Evolutionary conservation across 2,329 filamentous ascomycete genomes (phyloP).

Genomic region (Aureobasidium sp.): DNA sequence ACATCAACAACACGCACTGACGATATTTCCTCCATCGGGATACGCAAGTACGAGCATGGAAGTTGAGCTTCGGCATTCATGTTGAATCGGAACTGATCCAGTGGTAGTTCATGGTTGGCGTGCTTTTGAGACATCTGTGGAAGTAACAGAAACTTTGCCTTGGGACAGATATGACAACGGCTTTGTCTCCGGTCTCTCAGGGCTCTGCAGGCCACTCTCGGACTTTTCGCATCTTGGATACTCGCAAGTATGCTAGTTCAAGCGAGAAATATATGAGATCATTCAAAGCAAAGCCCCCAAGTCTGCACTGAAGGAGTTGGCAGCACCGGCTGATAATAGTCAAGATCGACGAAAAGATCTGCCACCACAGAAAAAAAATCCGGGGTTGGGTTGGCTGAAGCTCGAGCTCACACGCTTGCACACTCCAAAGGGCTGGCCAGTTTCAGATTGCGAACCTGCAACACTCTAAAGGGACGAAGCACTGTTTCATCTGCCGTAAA

Average conservation of each 20-base stretch:
- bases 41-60: neutral
- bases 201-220: too few species aligned
- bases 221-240: too few species aligned
- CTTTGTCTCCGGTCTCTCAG: too few species aligned
- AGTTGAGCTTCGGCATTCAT: neutral
- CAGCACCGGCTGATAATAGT: neutral
- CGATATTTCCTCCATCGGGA: neutral
- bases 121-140: too few species aligned
- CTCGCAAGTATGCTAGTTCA: too few species aligned
- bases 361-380: neutral
- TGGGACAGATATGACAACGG: too few species aligned
- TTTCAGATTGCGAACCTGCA: conserved; percentile 5
- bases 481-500: neutral
- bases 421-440: neutral
- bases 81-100: neutral
- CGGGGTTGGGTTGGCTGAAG: too few species aligned
- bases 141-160: too few species aligned
- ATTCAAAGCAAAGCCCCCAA: too few species aligned
- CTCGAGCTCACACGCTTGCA: neutral
- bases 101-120: neutral
- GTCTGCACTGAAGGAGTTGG: neutral
- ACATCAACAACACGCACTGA: conserved; percentile 3
- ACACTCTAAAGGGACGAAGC: neutral
- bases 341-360: conserved; percentile 12
- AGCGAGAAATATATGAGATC: too few species aligned